Base-by-base conservation (phyloP, 768 basidiomycete species). In the Trametes elegans region DNA sequence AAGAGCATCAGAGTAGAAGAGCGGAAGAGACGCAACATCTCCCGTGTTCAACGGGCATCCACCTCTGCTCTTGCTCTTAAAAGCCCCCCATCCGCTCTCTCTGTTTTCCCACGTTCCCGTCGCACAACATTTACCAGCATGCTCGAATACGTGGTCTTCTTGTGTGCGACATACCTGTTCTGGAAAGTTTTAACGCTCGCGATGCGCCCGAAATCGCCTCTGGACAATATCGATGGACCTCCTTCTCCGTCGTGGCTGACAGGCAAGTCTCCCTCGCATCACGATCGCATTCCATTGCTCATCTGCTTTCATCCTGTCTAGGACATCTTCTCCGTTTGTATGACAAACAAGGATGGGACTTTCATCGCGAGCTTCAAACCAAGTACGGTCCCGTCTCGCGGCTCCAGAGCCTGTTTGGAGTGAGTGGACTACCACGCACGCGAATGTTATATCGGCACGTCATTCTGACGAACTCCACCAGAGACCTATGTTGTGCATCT, bases 221-320 rank as follows among this genome's bases (percentile, higher is more conserved):
- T 60, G 8, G 54, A 56, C 29, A 60, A 60, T 16, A 35, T 60
- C 29, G 54, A 38, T 13, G 59, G 59, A 0, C 59, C 59, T 7
- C 55, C 54, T 10, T 44, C 50, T 1, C 31, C 21, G 0, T 55
- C 54, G 0, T 60, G 48, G 38, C 3, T 49, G 1, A 38, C 43
- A 18, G 58, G 58, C 52, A 27, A 2, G 53, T 18, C 16, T 23
- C 9, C 24, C n/a, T 11, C 10, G 7, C 16, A 1, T n/a, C 10
- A n/a, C 13, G 13, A 13, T 35, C 34, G 3, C n/a, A 35, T 11
- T 4, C 18, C 23, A 23, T 32, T 19, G 16, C 2, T 46, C 18
- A 3, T 7, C 40, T 3, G 7, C 40, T 14, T 13, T 42, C 16
- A 2, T 14, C 8, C 18, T n/a, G 2, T 29, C 27, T 26, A 60